Evolutionary conservation across 2,329 filamentous ascomycete genomes (phyloP).

Genomic region (Boeremia exigua): DNA sequence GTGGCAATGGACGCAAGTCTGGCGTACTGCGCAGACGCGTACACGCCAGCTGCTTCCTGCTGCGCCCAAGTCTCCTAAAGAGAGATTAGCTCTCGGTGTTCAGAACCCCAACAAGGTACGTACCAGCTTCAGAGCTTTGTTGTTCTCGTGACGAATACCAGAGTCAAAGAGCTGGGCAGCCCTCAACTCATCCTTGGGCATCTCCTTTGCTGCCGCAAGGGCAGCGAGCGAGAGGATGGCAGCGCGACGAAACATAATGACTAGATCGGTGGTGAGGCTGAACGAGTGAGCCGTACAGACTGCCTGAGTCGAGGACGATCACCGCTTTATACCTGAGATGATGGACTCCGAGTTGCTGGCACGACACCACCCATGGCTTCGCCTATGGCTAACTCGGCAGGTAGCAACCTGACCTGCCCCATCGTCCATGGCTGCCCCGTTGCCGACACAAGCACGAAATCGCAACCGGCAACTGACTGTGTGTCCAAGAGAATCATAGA

Average conservation of each 20-base stretch:
- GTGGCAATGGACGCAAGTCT: slow-evolving; percentile 42
- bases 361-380: slow-evolving; percentile 14
- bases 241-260: slow-evolving; percentile 38
- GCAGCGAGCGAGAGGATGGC: slow-evolving; percentile 42
- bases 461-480: slow-evolving; percentile 29
- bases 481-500: slow-evolving; percentile 26
- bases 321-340: slow-evolving; percentile 6
- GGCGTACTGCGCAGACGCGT: slow-evolving; percentile 44
- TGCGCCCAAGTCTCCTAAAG: slow-evolving; percentile 47
- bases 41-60: slow-evolving; percentile 41
- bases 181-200: slow-evolving; percentile 43
- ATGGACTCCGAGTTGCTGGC: slow-evolving; percentile 16
- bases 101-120: background rate
- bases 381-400: slow-evolving; percentile 37
- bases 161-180: slow-evolving; percentile 49
- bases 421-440: slow-evolving; percentile 27
- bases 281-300: slow-evolving; percentile 11
- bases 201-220: slow-evolving; percentile 42
- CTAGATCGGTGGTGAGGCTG: slow-evolving; percentile 9
- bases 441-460: slow-evolving; percentile 17
- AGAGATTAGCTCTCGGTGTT: slow-evolving; percentile 22
- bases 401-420: slow-evolving; percentile 36
- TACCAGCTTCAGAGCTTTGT: slow-evolving; percentile 44
- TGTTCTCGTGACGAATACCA: slow-evolving; percentile 48
- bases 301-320: background rate